Base-by-base conservation (phyloP, 257 asterid genomes). In the Penstemon newberryi region DNA sequence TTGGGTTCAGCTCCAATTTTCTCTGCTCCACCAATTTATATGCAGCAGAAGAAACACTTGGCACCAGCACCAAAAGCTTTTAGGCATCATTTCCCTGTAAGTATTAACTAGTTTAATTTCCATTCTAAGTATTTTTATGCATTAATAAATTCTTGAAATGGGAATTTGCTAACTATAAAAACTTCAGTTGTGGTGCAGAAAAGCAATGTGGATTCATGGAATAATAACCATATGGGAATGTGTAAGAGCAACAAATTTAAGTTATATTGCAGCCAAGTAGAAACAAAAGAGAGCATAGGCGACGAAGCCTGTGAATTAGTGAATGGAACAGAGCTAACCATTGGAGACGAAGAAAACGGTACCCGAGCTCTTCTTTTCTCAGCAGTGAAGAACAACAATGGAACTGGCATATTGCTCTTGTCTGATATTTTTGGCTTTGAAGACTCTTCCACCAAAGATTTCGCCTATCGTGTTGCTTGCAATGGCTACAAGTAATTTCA, bases 361-460 rank as follows among this genome's bases (percentile, higher is more conserved):
- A 76, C 79, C 25, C 77, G 37, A 52, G 97, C 96, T 59, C 72
- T 70, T 78, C 89, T 88, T 60, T 88, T 76, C 71, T 74, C 66
- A 52, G 92, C 96, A 5, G 95, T 91, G 72, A 91, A 88, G 84
- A 90, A 90, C 82, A 90, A 90, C 73, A 90, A 90, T 69, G 84
- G 75, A 61, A 86, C 86, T 19, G 96, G 97, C 57, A 85, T 88
- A 69, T 69, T 91, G 79, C 87, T 91, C 73, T 76, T 88, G 75
- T 88, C 97, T 13, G 97, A 91, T 62, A 71, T 88, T 44, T 86
- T 85, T 51, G 95, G 97, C 40, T 86, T 82, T 66, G 87, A 85
- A 66, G 95, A 88, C 70, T 82, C 92, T 1, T 75, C 89, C 78
- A 90, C 91, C 57, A 80, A 80, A 66, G 96, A 90, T 75, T 90